These are phyloP conservation scores for Amaranthus hypochondriacus DNA, from an alignment of 148 eudicot genomes.

Conservation along the genomic window DNA sequence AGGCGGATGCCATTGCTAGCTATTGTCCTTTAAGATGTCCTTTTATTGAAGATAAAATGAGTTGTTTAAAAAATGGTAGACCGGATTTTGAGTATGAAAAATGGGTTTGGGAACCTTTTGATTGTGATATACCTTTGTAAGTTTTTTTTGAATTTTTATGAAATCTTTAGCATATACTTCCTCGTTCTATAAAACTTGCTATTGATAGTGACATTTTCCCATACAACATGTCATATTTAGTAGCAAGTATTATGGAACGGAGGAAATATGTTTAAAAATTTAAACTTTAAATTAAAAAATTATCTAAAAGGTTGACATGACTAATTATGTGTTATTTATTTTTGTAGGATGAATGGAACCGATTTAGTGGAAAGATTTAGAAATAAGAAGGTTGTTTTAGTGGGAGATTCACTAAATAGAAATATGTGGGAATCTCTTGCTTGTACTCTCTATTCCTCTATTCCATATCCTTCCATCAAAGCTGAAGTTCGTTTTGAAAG, in stretches of 20 bases:
- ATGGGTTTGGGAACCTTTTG: slow-evolving; percentile 49
- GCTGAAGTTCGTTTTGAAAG: slow-evolving; percentile 20
- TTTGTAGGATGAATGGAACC: slow-evolving; percentile 34
- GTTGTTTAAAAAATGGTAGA: slow-evolving; percentile 47
- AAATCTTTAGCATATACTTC: too few relatives aligned
- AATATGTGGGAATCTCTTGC: slow-evolving; percentile 55
- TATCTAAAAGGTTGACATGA: not conserved
- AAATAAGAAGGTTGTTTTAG: slow-evolving; percentile 42
- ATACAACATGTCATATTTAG: too few relatives aligned
- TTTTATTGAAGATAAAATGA: slow-evolving; percentile 46
- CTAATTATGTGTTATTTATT: not conserved
- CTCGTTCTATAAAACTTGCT: too few relatives aligned
- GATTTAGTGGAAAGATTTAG: slow-evolving; percentile 39
- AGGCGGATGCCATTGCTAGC: slow-evolving; percentile 3
- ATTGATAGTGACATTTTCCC: too few relatives aligned
- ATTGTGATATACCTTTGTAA: slow-evolving; percentile 49
- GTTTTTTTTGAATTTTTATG: not conserved
- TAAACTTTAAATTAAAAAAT: too few relatives aligned
- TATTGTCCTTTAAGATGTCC: slow-evolving; percentile 34
- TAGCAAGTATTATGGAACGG: too few relatives aligned
- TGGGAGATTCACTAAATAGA: slow-evolving; percentile 48
- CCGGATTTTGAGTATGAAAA: slow-evolving; percentile 41
- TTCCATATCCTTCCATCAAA: slow-evolving; percentile 29
- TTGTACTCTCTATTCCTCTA: slow-evolving; percentile 39
- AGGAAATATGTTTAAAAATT: too few relatives aligned